These are phyloP conservation scores for Starmera dryadoides DNA, from an alignment of 805 yeast species.

Conservation along the genomic window DNA sequence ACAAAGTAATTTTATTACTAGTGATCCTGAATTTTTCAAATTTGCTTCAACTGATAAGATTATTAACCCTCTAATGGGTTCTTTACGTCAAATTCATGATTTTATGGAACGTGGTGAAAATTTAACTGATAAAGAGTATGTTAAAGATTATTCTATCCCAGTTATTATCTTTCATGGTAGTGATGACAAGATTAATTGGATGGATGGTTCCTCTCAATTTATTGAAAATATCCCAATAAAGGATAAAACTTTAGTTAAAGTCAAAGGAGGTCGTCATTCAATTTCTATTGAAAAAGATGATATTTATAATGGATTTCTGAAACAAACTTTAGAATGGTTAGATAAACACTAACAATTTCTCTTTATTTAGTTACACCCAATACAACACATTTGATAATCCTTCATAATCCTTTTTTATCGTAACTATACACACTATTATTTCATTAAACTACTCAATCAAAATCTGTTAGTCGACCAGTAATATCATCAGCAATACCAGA, in stretches of 20 bases:
- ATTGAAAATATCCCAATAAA: conserved; percentile 6
- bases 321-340: background rate
- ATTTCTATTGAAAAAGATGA: conserved; percentile 39
- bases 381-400: too few relatives aligned
- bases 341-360: background rate
- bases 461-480: conserved; percentile 11
- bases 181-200: conserved; percentile 57
- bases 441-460: conserved; percentile 1
- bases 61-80: conserved; percentile 41
- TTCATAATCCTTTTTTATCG: too few relatives aligned
- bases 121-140: conserved; percentile 32
- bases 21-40: conserved; percentile 36
- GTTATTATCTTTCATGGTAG: conserved; percentile 56
- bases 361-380: too few relatives aligned
- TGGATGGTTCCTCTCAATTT: conserved; percentile 13
- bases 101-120: conserved; percentile 49
- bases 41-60: conserved; percentile 38
- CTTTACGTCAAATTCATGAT: conserved; percentile 49
- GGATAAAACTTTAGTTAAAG: conserved; percentile 13
- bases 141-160: conserved; percentile 29
- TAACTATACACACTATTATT: background rate
- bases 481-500: conserved; percentile 25
- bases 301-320: conserved; percentile 19
- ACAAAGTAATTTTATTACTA: conserved; percentile 45
- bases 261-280: conserved; percentile 34